These are phyloP conservation scores for Fusarium verrucosum DNA, from an alignment of 2,329 filamentous ascomycete genomes.

Conservation along the genomic window DNA sequence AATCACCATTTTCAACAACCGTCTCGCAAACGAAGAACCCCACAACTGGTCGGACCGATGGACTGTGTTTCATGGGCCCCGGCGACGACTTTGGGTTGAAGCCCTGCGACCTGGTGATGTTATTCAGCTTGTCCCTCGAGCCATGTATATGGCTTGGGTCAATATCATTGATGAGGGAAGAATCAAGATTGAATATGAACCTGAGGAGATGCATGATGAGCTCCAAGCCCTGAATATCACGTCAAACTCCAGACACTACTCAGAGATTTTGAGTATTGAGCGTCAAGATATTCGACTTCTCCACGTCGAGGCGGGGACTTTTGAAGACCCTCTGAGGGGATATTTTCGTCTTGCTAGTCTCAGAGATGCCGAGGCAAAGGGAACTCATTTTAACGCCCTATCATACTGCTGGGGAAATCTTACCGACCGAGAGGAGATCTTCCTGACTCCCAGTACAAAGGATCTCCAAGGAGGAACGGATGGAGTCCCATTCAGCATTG, in stretches of 20 bases:
- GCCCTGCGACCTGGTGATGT: constrained; percentile 19
- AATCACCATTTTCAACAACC: constrained; percentile 16
- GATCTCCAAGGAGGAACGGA: accelerated
- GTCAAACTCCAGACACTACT: constrained; percentile 8
- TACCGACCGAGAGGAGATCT: constrained; percentile 4
- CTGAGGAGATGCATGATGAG: accelerated
- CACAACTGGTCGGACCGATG: neutral
- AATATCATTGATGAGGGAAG: constrained; percentile 24
- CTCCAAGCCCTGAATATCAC: neutral
- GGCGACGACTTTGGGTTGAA: constrained; percentile 20
- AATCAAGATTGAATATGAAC: constrained; percentile 30
- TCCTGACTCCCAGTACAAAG: neutral
- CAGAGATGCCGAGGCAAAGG: neutral
- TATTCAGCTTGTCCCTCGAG: constrained; percentile 27
- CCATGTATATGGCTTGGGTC: constrained; percentile 32
- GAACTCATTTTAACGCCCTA: constrained; percentile 6
- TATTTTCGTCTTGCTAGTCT: constrained; percentile 11
- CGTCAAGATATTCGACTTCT: constrained; percentile 21
- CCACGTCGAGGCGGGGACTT: constrained; percentile 5
- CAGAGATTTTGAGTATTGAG: neutral
- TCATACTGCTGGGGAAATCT: constrained; percentile 34
- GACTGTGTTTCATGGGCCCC: constrained; percentile 3
- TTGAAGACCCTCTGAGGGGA: constrained; percentile 14
- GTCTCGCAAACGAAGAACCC: constrained; percentile 6
- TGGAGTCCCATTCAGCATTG: constrained; percentile 4